phyloP scores from a whole-genome alignment of 805 yeast genomes.

The Metschnikowia aberdeeniae region DNA sequence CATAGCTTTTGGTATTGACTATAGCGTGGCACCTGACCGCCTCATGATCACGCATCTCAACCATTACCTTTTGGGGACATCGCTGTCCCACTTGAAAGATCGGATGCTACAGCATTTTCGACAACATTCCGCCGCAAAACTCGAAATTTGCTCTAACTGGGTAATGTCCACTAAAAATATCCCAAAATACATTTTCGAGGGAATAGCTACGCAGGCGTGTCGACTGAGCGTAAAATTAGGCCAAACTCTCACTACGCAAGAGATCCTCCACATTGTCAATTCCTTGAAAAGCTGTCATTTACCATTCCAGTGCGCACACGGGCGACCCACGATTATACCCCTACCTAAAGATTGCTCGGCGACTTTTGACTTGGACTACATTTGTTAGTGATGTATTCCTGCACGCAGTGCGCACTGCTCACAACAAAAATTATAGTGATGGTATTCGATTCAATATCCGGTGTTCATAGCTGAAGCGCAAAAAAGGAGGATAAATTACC shows the following conservation, averaged over 20 bases:
- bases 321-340: conserved; percentile 71
- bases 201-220: conserved; percentile 61
- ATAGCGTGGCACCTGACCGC: conserved; percentile 1
- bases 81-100: not conserved
- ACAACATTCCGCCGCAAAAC: not conserved
- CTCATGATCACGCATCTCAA: conserved; percentile 44
- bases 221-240: conserved; percentile 73
- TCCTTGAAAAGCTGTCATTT: conserved; percentile 45
- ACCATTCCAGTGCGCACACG: conserved; percentile 86
- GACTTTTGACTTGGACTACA: not conserved
- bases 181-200: conserved; percentile 49
- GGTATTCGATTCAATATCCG: not conserved
- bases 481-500: conserved; percentile 4
- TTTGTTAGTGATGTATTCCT: not conserved
- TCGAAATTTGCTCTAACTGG: conserved; percentile 15
- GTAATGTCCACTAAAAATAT: conserved; percentile 24
- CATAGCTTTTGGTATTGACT: conserved; percentile 44
- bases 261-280: conserved; percentile 44
- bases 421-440: not conserved
- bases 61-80: conserved; percentile 20
- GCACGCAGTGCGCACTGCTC: not conserved
- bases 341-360: conserved; percentile 14
- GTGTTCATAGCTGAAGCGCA: conserved; percentile 6
- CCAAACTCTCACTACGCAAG: conserved; percentile 35
- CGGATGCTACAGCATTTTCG: conserved; percentile 1